Conservation (phyloP, 768 basidiomycete species). For the Boletellus ananas region DNA sequence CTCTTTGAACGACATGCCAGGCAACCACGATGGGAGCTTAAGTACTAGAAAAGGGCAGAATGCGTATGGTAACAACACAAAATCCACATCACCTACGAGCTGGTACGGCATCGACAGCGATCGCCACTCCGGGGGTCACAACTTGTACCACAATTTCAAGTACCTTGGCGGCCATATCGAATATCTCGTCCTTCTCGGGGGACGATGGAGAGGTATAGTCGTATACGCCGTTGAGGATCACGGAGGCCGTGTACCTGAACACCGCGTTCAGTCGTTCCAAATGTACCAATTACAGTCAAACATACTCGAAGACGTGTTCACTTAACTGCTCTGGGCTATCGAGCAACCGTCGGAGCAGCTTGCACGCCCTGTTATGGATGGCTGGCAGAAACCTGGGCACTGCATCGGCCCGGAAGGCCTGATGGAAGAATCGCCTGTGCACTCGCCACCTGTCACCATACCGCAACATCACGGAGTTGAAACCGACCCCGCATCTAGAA, state of each 20-base stretch:
- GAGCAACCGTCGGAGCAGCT: conserved; percentile 1
- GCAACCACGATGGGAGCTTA: conserved; percentile 10
- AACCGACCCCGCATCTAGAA: conserved; percentile 3
- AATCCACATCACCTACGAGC: not conserved
- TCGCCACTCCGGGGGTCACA: not conserved
- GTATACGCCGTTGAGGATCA: conserved; percentile 5
- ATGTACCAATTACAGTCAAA: not conserved
- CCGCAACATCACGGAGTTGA: not conserved
- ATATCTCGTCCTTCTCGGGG: conserved; percentile 5
- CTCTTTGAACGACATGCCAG: conserved; percentile 13
- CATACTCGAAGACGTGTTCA: conserved; percentile 8
- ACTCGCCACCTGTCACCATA: conserved; percentile 13
- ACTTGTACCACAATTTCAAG: not conserved
- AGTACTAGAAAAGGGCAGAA: not conserved
- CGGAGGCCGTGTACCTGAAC: not conserved
- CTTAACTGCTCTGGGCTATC: not conserved
- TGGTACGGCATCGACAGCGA: not conserved
- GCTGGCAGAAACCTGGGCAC: not conserved
- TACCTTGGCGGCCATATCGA: not conserved
- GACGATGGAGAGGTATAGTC: not conserved
- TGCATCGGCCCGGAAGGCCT: not conserved
- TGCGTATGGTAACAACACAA: not conserved
- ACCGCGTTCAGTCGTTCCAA: not conserved
- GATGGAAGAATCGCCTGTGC: conserved; percentile 14
- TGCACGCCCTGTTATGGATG: conserved; percentile 3